Evolutionary conservation across 176 grass and related monocot genomes (phyloP), one percentile per base, ranked within the genome.

Genomic region (Cenchrus americanus): DNA sequence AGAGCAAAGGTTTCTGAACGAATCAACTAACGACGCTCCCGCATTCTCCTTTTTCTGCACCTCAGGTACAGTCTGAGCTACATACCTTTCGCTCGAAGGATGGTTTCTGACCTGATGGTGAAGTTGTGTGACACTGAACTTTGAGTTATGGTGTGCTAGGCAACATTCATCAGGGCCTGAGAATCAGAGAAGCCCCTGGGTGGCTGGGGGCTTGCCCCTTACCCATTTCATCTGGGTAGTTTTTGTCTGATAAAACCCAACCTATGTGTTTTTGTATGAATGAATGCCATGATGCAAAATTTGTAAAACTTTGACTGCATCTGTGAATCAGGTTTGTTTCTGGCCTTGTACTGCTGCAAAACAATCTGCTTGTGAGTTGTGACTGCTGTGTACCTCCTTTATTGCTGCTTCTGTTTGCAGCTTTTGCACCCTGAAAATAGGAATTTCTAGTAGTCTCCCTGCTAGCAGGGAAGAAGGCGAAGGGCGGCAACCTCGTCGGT

Each of bases 51-150:
- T 17, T 26, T 69, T 50, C 37, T 10, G 50, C 77, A 54, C 79
- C 81, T 37, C 89, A 99, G 96, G 93, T 99, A 96, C 46, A 91
- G 93, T 63, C 90, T 99, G 89, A 94, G 91, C 81, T 99, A 96
- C 78, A 92, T 96, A 46, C 96, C 96, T 76, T 99, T 99, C n/a
- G 91, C 91, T 18, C 87, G 96, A 30, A 82, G 82, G 37, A 87
- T 99, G 17, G 91, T 90, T 32, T 99, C 93, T 24, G 87, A 99
- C 77, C 84, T 99, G 78, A 78, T 96, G 71, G 60, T 99, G 77
- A 99, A 91, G 77, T 74, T 89, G 0, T 99, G 93, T 71, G 93
- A 99, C 77, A 99, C 89, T 21, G 96, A 99, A 73, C 71, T 96
- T 30, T 96, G 84, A 90, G 54, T 67, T 67, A 61, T 6, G 3